Percentiles rank a stretch among this genome's conserved stretches.
These are phyloP conservation scores for Byssochlamys sp. DNA, from an alignment of 2,329 filamentous ascomycete genomes.

Conservation along the genomic window DNA sequence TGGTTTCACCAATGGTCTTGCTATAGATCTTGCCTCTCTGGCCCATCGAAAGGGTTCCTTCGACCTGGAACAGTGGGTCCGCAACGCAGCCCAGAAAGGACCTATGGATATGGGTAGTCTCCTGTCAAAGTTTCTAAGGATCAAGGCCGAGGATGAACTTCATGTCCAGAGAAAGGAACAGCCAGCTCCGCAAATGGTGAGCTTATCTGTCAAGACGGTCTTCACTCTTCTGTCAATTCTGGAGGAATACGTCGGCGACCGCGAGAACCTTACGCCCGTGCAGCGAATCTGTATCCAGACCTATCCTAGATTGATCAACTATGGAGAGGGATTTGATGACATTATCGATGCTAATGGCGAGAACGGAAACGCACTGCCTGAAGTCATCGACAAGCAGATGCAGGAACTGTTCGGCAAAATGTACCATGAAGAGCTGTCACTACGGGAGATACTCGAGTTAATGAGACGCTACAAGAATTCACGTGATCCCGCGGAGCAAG, in stretches of 20 bases:
- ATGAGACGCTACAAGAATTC: slow-evolving; percentile 84
- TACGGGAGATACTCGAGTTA: slow-evolving; percentile 73
- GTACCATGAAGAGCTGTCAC: slow-evolving; percentile 84
- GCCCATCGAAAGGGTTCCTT: slow-evolving; percentile 73
- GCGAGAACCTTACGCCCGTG: slow-evolving; percentile 65
- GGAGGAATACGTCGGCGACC: slow-evolving; percentile 52
- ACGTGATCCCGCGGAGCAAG: slow-evolving; percentile 71
- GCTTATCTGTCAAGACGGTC: slow-evolving; percentile 76
- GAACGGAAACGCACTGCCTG: slow-evolving; percentile 69
- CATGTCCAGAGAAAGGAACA: slow-evolving; percentile 62
- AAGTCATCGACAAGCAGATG: slow-evolving; percentile 78
- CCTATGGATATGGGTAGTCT: slow-evolving; percentile 59
- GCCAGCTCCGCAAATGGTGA: slow-evolving; percentile 57
- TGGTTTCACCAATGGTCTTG: slow-evolving; percentile 70
- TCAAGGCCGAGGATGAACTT: slow-evolving; percentile 74
- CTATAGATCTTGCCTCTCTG: slow-evolving; percentile 74
- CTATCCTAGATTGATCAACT: slow-evolving; percentile 92
- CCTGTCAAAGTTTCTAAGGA: slow-evolving; percentile 69
- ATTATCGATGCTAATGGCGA: slow-evolving; percentile 78
- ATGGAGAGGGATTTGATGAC: slow-evolving; percentile 82
- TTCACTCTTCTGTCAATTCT: slow-evolving; percentile 70
- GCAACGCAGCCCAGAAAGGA: slow-evolving; percentile 55
- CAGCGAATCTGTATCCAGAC: slow-evolving; percentile 83
- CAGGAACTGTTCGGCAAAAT: slow-evolving; percentile 96
- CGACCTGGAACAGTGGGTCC: slow-evolving; percentile 72